Conservation (phyloP, 1,284 basidiomycete genomes). For the Mycosarcoma mackinlayi region DNA sequence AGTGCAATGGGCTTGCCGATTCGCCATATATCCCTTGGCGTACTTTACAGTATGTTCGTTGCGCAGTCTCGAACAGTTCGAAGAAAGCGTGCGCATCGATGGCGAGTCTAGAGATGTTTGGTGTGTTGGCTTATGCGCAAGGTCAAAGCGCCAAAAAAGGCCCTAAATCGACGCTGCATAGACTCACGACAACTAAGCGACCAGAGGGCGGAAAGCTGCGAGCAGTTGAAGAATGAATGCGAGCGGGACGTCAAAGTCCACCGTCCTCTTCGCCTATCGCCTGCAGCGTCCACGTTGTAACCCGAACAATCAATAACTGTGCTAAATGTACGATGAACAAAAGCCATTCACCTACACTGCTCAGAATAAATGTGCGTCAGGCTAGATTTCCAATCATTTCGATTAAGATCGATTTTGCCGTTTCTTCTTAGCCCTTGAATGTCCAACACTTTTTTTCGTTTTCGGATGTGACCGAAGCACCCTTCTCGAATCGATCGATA, state of each 20-base stretch:
- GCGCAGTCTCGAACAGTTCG: background rate
- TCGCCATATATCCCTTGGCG: slow-evolving; percentile 17
- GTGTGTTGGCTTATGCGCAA: slow-evolving; percentile 7
- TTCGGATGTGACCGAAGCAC: background rate
- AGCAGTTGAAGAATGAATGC: too few species aligned
- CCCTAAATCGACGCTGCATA: background rate
- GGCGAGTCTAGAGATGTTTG: slow-evolving; percentile 1
- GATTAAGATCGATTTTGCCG: slow-evolving; percentile 21
- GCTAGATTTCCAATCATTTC: slow-evolving; percentile 16
- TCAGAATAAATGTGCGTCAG: slow-evolving; percentile 13
- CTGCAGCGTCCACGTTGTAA: too few species aligned
- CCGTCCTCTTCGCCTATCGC: too few species aligned
- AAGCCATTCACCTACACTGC: slow-evolving; percentile 4
- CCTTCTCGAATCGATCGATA: slow-evolving; percentile 26
- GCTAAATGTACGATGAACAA: background rate
- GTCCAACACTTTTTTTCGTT: slow-evolving; percentile 10
- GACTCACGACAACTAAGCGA: too few species aligned
- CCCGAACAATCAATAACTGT: too few species aligned
- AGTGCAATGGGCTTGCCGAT: slow-evolving; percentile 9
- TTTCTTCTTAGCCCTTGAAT: slow-evolving; percentile 2
- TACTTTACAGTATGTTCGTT: background rate
- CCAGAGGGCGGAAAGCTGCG: slow-evolving; percentile 28
- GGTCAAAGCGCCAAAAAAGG: background rate
- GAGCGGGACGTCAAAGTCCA: too few species aligned
- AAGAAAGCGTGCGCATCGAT: slow-evolving; percentile 2